These are phyloP conservation scores for Beauveria asiatica DNA, from an alignment of 2,329 filamentous ascomycete species.

Conservation along the genomic window DNA sequence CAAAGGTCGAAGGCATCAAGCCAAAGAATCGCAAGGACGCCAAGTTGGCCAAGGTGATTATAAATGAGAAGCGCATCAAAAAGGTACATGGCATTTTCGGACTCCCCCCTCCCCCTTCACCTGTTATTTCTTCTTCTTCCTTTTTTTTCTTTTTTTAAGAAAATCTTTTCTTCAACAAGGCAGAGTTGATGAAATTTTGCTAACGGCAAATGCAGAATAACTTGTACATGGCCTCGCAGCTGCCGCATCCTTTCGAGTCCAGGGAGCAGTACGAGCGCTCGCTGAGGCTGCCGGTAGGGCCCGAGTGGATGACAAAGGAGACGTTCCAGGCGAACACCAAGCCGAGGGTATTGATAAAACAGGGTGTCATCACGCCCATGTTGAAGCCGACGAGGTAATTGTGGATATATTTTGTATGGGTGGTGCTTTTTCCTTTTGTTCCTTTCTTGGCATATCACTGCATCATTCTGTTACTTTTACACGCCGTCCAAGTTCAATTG, in stretches of 20 bases:
- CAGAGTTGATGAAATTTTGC: not conserved
- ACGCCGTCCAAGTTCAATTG: too few relatives aligned
- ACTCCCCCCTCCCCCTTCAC: not conserved
- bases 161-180: not conserved
- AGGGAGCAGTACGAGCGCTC: slow-evolving; percentile 84
- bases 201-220: slow-evolving; percentile 49
- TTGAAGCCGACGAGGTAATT: slow-evolving; percentile 54
- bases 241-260: slow-evolving; percentile 88
- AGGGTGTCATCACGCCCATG: slow-evolving; percentile 83
- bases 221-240: slow-evolving; percentile 73
- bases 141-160: not conserved
- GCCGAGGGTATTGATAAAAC: slow-evolving; percentile 82
- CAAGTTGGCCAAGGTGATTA: slow-evolving; percentile 75
- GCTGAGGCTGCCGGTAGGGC: slow-evolving; percentile 77
- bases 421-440: not conserved
- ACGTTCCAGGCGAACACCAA: slow-evolving; percentile 84
- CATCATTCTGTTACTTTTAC: not conserved
- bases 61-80: slow-evolving; percentile 83
- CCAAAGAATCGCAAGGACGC: slow-evolving; percentile 71
- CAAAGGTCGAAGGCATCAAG: slow-evolving; percentile 64
- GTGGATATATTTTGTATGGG: not conserved
- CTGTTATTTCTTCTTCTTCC: not conserved
- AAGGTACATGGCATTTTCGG: slow-evolving; percentile 48
- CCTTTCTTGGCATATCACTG: not conserved
- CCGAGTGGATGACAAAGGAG: slow-evolving; percentile 95